These are phyloP conservation scores for Penicillium salamii DNA, from an alignment of 495 filamentous ascomycete species.

Conservation along the genomic window DNA sequence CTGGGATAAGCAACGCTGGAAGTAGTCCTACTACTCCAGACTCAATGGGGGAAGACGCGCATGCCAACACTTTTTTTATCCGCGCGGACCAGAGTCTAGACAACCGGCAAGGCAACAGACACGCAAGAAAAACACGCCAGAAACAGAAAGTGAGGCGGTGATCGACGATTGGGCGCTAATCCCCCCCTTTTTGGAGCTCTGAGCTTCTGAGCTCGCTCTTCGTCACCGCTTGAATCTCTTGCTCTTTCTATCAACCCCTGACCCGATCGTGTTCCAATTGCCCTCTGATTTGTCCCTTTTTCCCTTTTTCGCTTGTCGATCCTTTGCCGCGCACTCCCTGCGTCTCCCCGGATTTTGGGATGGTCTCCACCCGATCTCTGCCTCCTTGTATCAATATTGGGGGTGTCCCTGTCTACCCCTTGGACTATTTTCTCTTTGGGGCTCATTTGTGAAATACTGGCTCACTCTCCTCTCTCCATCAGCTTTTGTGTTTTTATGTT, in stretches of 20 bases:
- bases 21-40: conserved; percentile 22
- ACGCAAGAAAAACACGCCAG: conserved; percentile 18
- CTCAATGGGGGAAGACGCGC: background rate
- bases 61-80: background rate
- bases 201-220: conserved; percentile 11
- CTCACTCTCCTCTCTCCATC: conserved; percentile 4
- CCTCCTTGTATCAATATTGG: conserved; percentile 21
- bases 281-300: background rate
- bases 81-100: background rate
- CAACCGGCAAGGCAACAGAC: background rate
- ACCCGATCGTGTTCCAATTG: conserved; percentile 5
- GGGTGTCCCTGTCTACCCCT: conserved; percentile 3
- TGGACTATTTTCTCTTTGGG: conserved; percentile 1
- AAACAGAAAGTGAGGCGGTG: conserved; percentile 28
- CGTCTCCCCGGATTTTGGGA: conserved; percentile 20
- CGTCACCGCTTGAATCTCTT: conserved; percentile 12
- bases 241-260: conserved; percentile 11
- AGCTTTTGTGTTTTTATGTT: too few relatives aligned
- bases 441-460: background rate
- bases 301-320: conserved; percentile 3
- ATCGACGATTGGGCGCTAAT: conserved; percentile 12
- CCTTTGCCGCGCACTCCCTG: conserved; percentile 13
- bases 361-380: conserved; percentile 4
- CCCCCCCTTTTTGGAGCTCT: background rate
- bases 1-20: conserved; percentile 52